Base-by-base conservation (phyloP, 1,284 basidiomycete species). In the Microbotryum lychnidis-dioicae region DNA sequence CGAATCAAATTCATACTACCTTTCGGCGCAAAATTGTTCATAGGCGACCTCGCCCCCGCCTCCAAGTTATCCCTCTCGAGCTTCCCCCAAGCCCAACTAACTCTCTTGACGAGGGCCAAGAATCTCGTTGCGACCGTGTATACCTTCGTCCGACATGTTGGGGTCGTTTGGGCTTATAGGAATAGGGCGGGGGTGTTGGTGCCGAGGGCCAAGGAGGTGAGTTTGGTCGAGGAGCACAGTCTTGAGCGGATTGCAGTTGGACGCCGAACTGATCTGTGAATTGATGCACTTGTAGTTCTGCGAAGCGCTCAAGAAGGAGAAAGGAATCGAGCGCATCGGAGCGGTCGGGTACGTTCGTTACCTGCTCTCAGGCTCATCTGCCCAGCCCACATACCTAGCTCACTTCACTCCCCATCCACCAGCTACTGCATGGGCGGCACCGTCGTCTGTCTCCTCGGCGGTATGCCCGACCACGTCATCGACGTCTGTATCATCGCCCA, bases 351-450 rank as follows among this genome's bases (percentile, higher is more conserved):
- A 6, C 37, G 37, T 29, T 20, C 31, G 31, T 31, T 31, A 10
- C 31, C 31, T 31, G 31, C 59, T 2, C 16, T 52, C n/a, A n/a
- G n/a, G n/a, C n/a, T n/a, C 29, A 33, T 21, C n/a, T 49, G 6
- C 10, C 47, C 21, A 31, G 18, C 44, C 37, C 27, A 37, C 25
- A 16, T 23, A 29, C 42, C 23, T 20, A 14, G 21, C 6, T 44
- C 20, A 55, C 42, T 20, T 25, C 14, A 10, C 25, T 14, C 54
- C 6, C 12, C 6, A 9, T 54, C 33, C 52, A n/a, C n/a, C 27
- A 56, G 54, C 9, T 56, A 56, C 46, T 56, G 54, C 46, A 45
- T 56, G 27, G 54, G 54, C 12, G 54, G 54, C 16, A 27, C 46
- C 31, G 21, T 48, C 27, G 23, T 47, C n/a, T 53, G 50, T n/a